Base-by-base conservation (phyloP, 768 basidiomycete species). In the Tylopilus cervinicoccineus region DNA sequence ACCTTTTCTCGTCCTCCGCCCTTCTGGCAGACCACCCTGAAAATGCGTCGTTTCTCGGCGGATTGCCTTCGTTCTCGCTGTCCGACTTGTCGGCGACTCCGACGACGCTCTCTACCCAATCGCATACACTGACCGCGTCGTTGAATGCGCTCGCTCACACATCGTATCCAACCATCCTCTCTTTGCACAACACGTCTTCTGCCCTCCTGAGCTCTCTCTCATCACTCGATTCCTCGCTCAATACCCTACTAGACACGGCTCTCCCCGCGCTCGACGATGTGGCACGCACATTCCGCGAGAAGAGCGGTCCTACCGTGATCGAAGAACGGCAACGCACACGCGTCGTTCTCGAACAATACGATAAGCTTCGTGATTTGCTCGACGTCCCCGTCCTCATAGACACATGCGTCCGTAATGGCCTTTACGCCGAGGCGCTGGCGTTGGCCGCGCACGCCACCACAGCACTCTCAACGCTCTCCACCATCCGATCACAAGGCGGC, bases 361-460 rank as follows among this genome's bases (percentile, higher is more conserved):
- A 95, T 65, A 93, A 93, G 67, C 78, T 98, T 51, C 78, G 88
- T 54, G 93, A 97, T 65, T 70, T 98, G 29, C 80, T 98, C 48
- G 93, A 96, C 57, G 79, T 94, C 40, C 93, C 95, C 9, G 74
- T 88, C 43, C 77, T 99, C 26, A 86, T 96, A 61, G 91, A 95
- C 63, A 90, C 92, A 1, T 97, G 93, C 62, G 88, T 96, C 13
- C 80, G 93, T 32, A 93, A 92, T 59, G 92, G 92, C 7, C 87
- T 89, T 67, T 97, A 93, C 70, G 77, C 83, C 45, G 96, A 98
- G 63, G 94, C 93, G 0, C 77, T 98, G 48, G 86, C 92, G 23
- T 77, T 98, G 32, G 78, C 87, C 6, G 72, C 78, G 22, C 93
- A 95, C 65, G 83, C 86, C 0, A 70, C 72, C 34, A 63, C 76